phyloP scores from a whole-genome alignment of 305 asterid species.

The Petunia hybrid region DNA sequence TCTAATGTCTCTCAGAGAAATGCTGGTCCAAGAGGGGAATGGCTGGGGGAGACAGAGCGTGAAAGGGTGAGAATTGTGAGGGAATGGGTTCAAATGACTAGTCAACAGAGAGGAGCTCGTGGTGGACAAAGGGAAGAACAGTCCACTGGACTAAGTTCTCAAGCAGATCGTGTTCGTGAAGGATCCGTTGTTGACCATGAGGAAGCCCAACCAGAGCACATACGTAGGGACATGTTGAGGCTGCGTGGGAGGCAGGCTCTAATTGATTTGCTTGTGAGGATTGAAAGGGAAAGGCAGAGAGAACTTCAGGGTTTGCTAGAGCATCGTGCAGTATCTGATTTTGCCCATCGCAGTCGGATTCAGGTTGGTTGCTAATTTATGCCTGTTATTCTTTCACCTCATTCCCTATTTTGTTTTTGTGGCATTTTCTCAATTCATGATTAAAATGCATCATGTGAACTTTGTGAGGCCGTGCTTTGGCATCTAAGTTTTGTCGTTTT shows the following conservation, averaged over 20 bases:
- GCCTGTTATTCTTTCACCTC: neutral
- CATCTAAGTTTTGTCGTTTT: neutral
- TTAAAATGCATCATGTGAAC: neutral
- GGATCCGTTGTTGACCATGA: slow-evolving; percentile 60
- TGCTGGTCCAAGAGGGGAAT: slow-evolving; percentile 76
- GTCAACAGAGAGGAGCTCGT: slow-evolving; percentile 83
- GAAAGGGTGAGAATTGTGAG: slow-evolving; percentile 94
- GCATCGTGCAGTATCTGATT: slow-evolving; percentile 92
- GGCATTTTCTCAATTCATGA: neutral
- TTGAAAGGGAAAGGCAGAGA: slow-evolving; percentile 82
- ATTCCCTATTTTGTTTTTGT: neutral
- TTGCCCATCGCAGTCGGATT: slow-evolving; percentile 93
- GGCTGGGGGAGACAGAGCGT: slow-evolving; percentile 94
- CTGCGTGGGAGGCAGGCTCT: slow-evolving; percentile 87
- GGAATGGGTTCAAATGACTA: slow-evolving; percentile 95
- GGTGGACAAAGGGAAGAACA: slow-evolving; percentile 65
- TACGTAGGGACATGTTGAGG: slow-evolving; percentile 81
- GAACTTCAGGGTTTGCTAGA: slow-evolving; percentile 86
- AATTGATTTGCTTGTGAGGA: slow-evolving; percentile 84
- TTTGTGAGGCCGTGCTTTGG: neutral
- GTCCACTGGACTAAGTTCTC: slow-evolving; percentile 45
- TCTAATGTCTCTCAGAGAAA: slow-evolving; percentile 64
- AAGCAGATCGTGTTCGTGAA: slow-evolving; percentile 59
- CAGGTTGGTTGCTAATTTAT: slow-evolving; percentile 57
- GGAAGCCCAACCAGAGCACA: slow-evolving; percentile 83